A percentile compares a stretch with the other conserved stretches of the same genome.
Evolutionary conservation across 306 rosid species (phyloP).

Genomic region (Quercus wislizeni): DNA sequence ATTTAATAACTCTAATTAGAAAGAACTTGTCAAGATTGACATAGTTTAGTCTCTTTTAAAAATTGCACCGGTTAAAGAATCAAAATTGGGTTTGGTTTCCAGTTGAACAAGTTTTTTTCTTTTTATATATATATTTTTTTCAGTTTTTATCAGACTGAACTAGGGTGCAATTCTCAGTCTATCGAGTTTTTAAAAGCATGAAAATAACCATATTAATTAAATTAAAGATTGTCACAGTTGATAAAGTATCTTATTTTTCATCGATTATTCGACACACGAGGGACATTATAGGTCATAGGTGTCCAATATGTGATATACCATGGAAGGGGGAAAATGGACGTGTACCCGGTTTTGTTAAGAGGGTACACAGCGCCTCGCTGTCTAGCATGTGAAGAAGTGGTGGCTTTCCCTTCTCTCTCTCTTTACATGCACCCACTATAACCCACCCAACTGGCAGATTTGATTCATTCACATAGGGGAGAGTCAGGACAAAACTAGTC

Average conservation of each 20-base stretch:
- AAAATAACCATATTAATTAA: not conserved
- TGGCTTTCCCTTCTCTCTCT: slow-evolving; percentile 28
- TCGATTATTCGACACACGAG: too few relatives aligned
- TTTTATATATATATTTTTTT: too few relatives aligned
- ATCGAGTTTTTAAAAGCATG: too few relatives aligned
- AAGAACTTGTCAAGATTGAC: not conserved
- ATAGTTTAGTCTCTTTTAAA: too few relatives aligned
- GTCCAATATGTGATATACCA: slow-evolving; percentile 34
- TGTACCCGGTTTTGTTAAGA: slow-evolving; percentile 53
- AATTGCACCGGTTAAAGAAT: too few relatives aligned
- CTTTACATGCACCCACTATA: slow-evolving; percentile 45
- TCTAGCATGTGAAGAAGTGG: slow-evolving; percentile 68
- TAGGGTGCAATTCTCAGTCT: too few relatives aligned
- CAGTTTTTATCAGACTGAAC: too few relatives aligned
- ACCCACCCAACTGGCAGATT: slow-evolving; percentile 52
- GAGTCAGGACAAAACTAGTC: slow-evolving; percentile 59
- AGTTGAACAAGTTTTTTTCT: too few relatives aligned
- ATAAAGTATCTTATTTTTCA: too few relatives aligned
- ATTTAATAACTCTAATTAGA: not conserved
- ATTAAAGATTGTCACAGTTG: slow-evolving; percentile 2
- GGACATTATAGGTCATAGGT: slow-evolving; percentile 34
- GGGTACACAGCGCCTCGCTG: slow-evolving; percentile 76
- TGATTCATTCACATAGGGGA: slow-evolving; percentile 41
- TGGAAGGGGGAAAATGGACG: slow-evolving; percentile 51
- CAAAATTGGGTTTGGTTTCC: too few relatives aligned